Percentiles rank a stretch among this genome's conserved stretches.
phyloP scores from a whole-genome alignment of 2,329 filamentous ascomycete species.

The Xylaria sp. region DNA sequence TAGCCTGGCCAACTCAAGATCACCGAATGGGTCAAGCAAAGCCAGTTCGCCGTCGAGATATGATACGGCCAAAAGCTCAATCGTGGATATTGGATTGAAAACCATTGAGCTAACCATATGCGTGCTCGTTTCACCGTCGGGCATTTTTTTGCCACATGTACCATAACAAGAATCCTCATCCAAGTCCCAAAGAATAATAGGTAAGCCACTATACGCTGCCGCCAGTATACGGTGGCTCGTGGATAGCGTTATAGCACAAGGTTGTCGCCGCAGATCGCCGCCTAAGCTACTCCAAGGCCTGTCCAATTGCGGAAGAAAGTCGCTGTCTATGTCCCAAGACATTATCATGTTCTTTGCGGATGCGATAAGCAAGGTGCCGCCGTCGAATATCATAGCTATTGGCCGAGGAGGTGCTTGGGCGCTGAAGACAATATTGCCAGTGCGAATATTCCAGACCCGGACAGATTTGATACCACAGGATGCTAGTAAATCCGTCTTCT shows the following conservation, averaged over 20 bases:
- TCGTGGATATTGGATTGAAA: slow-evolving; percentile 7
- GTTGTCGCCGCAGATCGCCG: background rate
- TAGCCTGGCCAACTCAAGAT: background rate
- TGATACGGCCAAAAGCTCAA: background rate
- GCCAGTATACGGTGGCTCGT: background rate
- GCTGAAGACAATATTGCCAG: background rate
- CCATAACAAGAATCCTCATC: background rate
- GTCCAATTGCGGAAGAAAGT: background rate
- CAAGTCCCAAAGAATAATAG: slow-evolving; percentile 9
- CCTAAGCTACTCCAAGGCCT: background rate
- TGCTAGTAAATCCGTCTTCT: background rate
- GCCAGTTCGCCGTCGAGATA: slow-evolving; percentile 10
- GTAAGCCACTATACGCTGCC: background rate
- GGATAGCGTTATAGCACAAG: background rate
- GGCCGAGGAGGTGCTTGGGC: background rate
- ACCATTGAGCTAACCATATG: background rate
- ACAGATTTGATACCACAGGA: background rate
- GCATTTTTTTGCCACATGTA: slow-evolving; percentile 1
- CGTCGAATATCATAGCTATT: background rate
- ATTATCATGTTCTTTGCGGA: background rate
- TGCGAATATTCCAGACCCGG: background rate
- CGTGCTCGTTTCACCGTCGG: slow-evolving; percentile 3
- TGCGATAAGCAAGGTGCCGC: background rate
- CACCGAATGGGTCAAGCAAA: background rate
- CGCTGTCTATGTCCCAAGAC: slow-evolving; percentile 2